These are phyloP conservation scores for Fusarium pilosicola DNA, from an alignment of 2,329 filamentous ascomycete genomes.

Conservation along the genomic window DNA sequence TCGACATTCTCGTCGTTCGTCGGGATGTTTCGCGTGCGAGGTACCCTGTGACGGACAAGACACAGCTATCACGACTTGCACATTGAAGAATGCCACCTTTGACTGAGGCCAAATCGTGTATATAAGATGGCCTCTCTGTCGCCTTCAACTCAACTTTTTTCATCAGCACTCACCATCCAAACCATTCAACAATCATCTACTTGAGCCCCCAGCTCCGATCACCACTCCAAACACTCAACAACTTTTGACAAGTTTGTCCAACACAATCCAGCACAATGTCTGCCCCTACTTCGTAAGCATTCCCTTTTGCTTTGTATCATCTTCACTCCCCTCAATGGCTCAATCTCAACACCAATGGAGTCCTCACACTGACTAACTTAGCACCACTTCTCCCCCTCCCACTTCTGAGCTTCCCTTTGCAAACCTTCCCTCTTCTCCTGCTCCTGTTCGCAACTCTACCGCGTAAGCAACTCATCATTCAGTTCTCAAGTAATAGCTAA, in stretches of 20 bases:
- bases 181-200: slow-evolving; percentile 39
- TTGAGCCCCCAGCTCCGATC: slow-evolving; percentile 36
- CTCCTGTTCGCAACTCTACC: slow-evolving; percentile 30
- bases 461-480: slow-evolving; percentile 32
- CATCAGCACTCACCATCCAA: slow-evolving; percentile 38
- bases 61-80: slow-evolving; percentile 13
- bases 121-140: slow-evolving; percentile 38
- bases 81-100: slow-evolving; percentile 16
- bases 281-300: slow-evolving; percentile 43
- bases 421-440: slow-evolving; percentile 34
- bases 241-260: slow-evolving; percentile 31
- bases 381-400: slow-evolving; percentile 36
- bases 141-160: slow-evolving; percentile 14
- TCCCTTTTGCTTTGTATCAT: neutral
- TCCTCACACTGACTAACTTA: slow-evolving; percentile 36
- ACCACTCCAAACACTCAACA: slow-evolving; percentile 17
- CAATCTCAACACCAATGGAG: slow-evolving; percentile 14
- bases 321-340: neutral
- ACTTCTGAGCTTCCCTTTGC: slow-evolving; percentile 35
- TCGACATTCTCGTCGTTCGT: slow-evolving; percentile 2
- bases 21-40: slow-evolving; percentile 34
- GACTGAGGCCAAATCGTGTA: slow-evolving; percentile 28
- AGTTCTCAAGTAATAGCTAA: slow-evolving; percentile 20
- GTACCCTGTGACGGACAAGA: slow-evolving; percentile 8
- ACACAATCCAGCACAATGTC: slow-evolving; percentile 40